phyloP scores from a whole-genome alignment of 345 rosid genomes.

The Bruguiera gymnorhiza region DNA sequence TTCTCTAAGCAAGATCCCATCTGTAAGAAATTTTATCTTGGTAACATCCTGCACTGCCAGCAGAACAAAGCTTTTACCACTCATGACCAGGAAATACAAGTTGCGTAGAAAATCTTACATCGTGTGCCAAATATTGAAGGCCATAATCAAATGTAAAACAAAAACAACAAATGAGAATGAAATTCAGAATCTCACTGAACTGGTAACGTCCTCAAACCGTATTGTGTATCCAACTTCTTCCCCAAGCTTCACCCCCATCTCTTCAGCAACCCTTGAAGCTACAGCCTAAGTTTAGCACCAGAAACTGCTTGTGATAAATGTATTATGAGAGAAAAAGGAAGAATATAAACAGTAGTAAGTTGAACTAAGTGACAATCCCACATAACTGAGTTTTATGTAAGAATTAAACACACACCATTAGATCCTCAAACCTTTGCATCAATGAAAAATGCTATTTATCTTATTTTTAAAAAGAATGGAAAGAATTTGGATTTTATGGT shows the following conservation, averaged over 20 bases:
- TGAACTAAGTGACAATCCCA: neutral
- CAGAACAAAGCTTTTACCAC: slow-evolving; percentile 18
- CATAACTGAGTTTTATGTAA: too few relatives aligned
- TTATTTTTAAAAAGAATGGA: too few relatives aligned
- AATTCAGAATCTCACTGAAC: slow-evolving; percentile 46
- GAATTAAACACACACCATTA: too few relatives aligned
- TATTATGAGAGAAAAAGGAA: neutral
- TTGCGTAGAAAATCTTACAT: neutral
- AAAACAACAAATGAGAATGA: neutral
- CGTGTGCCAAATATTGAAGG: neutral
- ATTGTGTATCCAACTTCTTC: slow-evolving; percentile 94
- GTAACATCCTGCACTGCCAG: slow-evolving; percentile 67
- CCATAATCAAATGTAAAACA: neutral
- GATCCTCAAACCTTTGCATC: too few relatives aligned
- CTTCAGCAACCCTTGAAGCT: slow-evolving; percentile 94
- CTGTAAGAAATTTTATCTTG: slow-evolving; percentile 83
- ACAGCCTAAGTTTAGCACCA: slow-evolving; percentile 56
- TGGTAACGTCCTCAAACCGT: slow-evolving; percentile 83
- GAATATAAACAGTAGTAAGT: neutral
- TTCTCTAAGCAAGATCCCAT: slow-evolving; percentile 89
- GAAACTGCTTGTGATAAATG: slow-evolving; percentile 11
- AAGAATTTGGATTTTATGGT: too few relatives aligned
- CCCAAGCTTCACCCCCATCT: slow-evolving; percentile 91
- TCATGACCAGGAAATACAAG: slow-evolving; percentile 1
- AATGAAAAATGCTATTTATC: too few relatives aligned